A percentile compares a stretch with the other conserved stretches of the same genome.
phyloP scores from a whole-genome alignment of 129 eudicot species.

The Daucus carota region DNA sequence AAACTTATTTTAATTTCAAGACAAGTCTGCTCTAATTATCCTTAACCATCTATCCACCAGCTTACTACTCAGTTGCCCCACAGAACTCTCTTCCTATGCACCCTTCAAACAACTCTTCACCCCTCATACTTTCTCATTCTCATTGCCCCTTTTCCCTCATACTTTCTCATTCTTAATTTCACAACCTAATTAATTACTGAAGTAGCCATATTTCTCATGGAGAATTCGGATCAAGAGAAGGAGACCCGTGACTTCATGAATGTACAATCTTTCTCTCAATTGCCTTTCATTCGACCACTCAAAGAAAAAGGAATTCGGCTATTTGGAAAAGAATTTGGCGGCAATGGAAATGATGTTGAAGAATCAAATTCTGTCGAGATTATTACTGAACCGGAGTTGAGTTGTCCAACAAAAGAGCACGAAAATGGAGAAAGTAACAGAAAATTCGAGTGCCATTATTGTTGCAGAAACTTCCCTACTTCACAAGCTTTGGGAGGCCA shows the following conservation, averaged over 20 bases:
- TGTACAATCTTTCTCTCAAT: slow-evolving; percentile 94
- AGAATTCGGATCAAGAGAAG: slow-evolving; percentile 34
- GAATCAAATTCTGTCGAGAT: slow-evolving; percentile 24
- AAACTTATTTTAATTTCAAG: neutral
- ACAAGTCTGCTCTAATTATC: slow-evolving; percentile 14
- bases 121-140: slow-evolving; percentile 13
- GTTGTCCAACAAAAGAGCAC: slow-evolving; percentile 5
- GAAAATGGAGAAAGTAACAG: slow-evolving; percentile 38
- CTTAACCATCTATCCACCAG: slow-evolving; percentile 17
- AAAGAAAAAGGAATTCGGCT: slow-evolving; percentile 62
- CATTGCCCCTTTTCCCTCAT: neutral
- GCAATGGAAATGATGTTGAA: neutral
- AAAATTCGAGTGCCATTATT: slow-evolving; percentile 92
- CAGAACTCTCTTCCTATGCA: slow-evolving; percentile 6
- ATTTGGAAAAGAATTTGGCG: slow-evolving; percentile 78
- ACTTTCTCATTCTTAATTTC: neutral
- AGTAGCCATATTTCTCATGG: slow-evolving; percentile 31
- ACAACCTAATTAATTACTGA: neutral
- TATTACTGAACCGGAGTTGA: slow-evolving; percentile 14
- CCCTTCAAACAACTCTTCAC: neutral
- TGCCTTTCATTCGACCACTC: slow-evolving; percentile 83
- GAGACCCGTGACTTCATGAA: slow-evolving; percentile 92
- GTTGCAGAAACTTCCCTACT: slow-evolving; percentile 96
- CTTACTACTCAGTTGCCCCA: slow-evolving; percentile 22
- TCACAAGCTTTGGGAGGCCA: slow-evolving; percentile 99